A percentile compares a stretch with the other conserved stretches of the same genome.
Evolutionary conservation across 345 rosid genomes (phyloP).

Genomic region (Heritiera fomes): DNA sequence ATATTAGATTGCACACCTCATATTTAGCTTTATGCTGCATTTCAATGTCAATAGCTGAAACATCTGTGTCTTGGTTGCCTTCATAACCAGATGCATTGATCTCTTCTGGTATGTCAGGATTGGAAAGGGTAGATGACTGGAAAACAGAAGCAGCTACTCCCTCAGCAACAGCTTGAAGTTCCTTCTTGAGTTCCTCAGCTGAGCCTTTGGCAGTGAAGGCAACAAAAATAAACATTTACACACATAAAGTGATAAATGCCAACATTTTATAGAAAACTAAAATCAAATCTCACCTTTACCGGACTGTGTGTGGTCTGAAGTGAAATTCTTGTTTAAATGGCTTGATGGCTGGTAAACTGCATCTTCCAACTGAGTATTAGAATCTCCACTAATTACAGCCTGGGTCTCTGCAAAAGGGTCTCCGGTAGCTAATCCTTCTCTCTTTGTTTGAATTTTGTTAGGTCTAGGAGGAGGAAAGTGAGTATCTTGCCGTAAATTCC

Average conservation of each 20-base stretch:
- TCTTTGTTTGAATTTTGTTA: constrained; percentile 44
- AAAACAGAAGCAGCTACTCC: constrained; percentile 67
- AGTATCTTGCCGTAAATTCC: constrained; percentile 50
- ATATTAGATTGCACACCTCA: constrained; percentile 47
- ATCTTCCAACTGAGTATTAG: constrained; percentile 32
- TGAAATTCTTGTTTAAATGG: constrained; percentile 35
- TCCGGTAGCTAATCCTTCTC: constrained; percentile 36
- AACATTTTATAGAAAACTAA: not conserved
- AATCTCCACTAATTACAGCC: constrained; percentile 31
- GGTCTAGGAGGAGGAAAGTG: constrained; percentile 65
- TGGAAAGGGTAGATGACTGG: constrained; percentile 36
- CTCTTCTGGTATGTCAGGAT: constrained; percentile 29
- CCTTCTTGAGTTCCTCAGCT: constrained; percentile 59
- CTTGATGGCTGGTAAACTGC: constrained; percentile 30
- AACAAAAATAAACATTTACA: constrained; percentile 20
- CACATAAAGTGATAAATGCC: not conserved
- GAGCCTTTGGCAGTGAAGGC: constrained; percentile 32
- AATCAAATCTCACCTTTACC: constrained; percentile 40
- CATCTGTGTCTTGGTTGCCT: constrained; percentile 32
- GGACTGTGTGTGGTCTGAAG: constrained; percentile 37
- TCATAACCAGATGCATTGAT: constrained; percentile 32
- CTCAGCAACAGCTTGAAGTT: constrained; percentile 71
- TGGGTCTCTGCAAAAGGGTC: constrained; percentile 46
- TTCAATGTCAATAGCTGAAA: constrained; percentile 30
- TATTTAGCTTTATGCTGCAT: constrained; percentile 42